These are phyloP conservation scores for Penstemon davidsonii DNA, from an alignment of 257 asterid genomes.

Conservation along the genomic window DNA sequence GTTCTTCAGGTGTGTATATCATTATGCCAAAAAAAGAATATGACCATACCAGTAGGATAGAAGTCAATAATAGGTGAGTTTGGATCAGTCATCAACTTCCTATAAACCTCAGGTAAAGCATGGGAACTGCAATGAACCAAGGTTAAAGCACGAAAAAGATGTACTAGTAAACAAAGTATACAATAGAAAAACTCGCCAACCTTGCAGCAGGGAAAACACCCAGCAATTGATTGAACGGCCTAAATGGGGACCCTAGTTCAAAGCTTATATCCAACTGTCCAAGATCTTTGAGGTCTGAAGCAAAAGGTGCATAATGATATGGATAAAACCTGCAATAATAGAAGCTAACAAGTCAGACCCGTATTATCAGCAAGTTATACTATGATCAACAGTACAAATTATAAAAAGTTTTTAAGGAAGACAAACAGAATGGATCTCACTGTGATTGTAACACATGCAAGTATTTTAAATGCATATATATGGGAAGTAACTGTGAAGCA, in stretches of 20 bases:
- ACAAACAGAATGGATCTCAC: background rate
- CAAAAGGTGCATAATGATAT: constrained; percentile 97
- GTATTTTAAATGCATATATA: background rate
- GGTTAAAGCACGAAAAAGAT: constrained; percentile 35
- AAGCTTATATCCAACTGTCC: constrained; percentile 64
- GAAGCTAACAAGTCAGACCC: constrained; percentile 25
- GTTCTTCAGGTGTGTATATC: constrained; percentile 1
- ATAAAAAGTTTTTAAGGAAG: background rate
- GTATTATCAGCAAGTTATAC: constrained; percentile 10
- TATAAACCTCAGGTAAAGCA: constrained; percentile 84
- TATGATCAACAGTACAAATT: background rate
- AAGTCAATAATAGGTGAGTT: constrained; percentile 89
- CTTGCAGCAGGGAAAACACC: constrained; percentile 99
- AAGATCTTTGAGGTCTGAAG: constrained; percentile 90
- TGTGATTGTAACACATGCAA: constrained; percentile 1
- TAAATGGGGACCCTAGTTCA: constrained; percentile 88
- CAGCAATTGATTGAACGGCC: constrained; percentile 90
- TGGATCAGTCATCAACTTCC: constrained; percentile 91
- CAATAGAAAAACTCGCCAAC: constrained; percentile 38
- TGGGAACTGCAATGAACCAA: constrained; percentile 68
- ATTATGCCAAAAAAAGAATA: constrained; percentile 18
- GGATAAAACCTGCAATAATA: constrained; percentile 84
- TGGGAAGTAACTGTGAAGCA: constrained; percentile 2
- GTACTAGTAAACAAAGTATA: constrained; percentile 6
- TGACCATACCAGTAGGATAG: constrained; percentile 76